Conservation (phyloP, 2,329 filamentous ascomycete genomes). For the Ophiostoma montium region DNA sequence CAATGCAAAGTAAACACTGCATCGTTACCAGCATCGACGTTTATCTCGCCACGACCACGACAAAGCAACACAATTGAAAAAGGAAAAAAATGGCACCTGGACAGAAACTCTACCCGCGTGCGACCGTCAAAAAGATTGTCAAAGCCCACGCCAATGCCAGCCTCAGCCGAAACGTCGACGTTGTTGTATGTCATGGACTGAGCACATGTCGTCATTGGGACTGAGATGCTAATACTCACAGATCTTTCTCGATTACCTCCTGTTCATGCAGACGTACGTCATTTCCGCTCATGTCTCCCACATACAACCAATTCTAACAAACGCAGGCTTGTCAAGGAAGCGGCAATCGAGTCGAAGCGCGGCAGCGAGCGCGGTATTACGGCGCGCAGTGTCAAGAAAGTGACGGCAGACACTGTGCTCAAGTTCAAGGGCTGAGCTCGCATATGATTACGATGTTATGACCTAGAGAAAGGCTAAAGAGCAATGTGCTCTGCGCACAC, state of each 20-base stretch:
- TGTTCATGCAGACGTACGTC: slow-evolving; percentile 57
- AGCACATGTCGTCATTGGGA: not conserved
- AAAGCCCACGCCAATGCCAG: slow-evolving; percentile 75
- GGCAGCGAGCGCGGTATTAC: slow-evolving; percentile 59
- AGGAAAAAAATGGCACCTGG: slow-evolving; percentile 34
- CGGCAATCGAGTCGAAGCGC: slow-evolving; percentile 60
- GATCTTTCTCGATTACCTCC: slow-evolving; percentile 74
- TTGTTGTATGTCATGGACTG: slow-evolving; percentile 45
- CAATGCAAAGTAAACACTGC: not conserved
- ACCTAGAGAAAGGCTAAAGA: not conserved
- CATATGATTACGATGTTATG: not conserved
- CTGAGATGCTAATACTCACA: slow-evolving; percentile 20
- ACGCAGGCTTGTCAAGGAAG: slow-evolving; percentile 61
- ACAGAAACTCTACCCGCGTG: slow-evolving; percentile 69
- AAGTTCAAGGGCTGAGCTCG: slow-evolving; percentile 60
- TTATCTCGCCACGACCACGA: not conserved
- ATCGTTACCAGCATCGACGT: not conserved
- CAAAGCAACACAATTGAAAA: not conserved
- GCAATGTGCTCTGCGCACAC: not conserved
- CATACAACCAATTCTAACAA: not conserved
- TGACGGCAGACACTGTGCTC: slow-evolving; percentile 53
- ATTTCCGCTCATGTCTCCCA: not conserved
- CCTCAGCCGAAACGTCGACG: slow-evolving; percentile 73
- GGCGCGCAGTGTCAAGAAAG: slow-evolving; percentile 63
- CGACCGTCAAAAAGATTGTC: slow-evolving; percentile 75